These are phyloP conservation scores for thale cress (Arabidopsis thaliana) DNA, from an alignment of 345 rosid genomes.

Conservation along the genomic window TAIR10.1 NC_003074.8:11812001-11812500, in stretches of 20 bases:
- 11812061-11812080: neutral
- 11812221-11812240: constrained; percentile 63
- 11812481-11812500: constrained; percentile 72
- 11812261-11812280: constrained; percentile 82
- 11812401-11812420: neutral
- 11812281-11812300: constrained; percentile 79
- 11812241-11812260: constrained; percentile 57
- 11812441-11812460: constrained; percentile 57
- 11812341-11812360: constrained; percentile 75
- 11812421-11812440: neutral
- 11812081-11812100: neutral
- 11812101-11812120: constrained; percentile 7
- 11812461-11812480: constrained; percentile 70
- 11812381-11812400: constrained; percentile 27
- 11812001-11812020: constrained; percentile 78
- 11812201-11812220: constrained; percentile 70
- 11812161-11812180: constrained; percentile 60
- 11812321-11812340: constrained; percentile 91
- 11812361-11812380: constrained; percentile 81
- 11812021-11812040: constrained; percentile 62
- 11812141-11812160: constrained; percentile 54
- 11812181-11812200: constrained; percentile 53
- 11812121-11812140: constrained; percentile 67
- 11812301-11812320: constrained; percentile 90
- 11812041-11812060: constrained; percentile 60